Conservation (phyloP, 1,139 yeast species). For the Saccharomyces hybrid region DNA sequence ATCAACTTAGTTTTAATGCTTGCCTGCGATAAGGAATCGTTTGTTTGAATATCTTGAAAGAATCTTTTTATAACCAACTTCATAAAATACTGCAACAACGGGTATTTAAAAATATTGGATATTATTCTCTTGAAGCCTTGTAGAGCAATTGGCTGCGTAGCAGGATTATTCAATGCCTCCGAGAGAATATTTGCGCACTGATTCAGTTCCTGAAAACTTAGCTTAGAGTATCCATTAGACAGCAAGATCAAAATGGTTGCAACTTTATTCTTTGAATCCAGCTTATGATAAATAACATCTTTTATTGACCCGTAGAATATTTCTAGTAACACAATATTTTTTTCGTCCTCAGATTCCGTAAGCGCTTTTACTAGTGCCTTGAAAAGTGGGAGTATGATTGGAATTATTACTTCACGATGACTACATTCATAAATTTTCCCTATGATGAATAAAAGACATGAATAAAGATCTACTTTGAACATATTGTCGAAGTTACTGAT, state of each 20-base stretch:
- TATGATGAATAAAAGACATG: constrained; percentile 60
- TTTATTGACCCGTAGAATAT: constrained; percentile 31
- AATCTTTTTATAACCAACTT: neutral
- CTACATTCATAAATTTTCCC: constrained; percentile 42
- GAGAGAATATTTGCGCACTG: constrained; percentile 10
- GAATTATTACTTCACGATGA: constrained; percentile 36
- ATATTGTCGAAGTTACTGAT: constrained; percentile 56
- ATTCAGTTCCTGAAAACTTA: constrained; percentile 17
- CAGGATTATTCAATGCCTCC: constrained; percentile 10
- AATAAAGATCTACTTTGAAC: constrained; percentile 60
- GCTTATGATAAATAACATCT: constrained; percentile 18
- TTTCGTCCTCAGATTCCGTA: constrained; percentile 36
- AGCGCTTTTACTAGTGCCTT: constrained; percentile 41
- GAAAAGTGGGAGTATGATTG: constrained; percentile 50
- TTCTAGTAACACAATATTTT: constrained; percentile 15
- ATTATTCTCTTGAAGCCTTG: constrained; percentile 17
- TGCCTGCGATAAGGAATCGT: neutral
- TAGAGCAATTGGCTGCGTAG: constrained; percentile 7
- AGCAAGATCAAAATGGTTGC: constrained; percentile 18
- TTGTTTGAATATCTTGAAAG: neutral
- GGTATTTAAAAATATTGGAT: neutral
- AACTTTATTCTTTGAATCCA: constrained; percentile 14
- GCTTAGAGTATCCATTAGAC: constrained; percentile 14
- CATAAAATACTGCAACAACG: neutral
- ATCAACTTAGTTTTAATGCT: neutral